Evolutionary conservation across 1,139 yeast species (phyloP).

Genomic region (Saccharomyces uvarum): DNA sequence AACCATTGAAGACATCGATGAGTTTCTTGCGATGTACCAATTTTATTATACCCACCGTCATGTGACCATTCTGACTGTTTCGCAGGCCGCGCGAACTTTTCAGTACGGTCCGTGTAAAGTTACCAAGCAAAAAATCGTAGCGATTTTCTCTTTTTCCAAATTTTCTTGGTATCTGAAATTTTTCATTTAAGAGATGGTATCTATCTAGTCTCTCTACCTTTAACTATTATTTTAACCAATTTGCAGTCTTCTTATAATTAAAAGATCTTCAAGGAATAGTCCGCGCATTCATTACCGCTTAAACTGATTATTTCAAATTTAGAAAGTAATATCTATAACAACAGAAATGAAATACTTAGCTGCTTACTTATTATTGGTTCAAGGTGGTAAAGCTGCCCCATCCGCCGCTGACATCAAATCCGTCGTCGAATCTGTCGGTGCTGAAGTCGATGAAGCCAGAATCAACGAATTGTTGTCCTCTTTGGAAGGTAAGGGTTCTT

Average conservation of each 20-base stretch:
- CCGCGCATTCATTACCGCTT: constrained; percentile 30
- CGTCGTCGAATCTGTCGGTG: constrained; percentile 88
- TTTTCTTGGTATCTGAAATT: constrained; percentile 1
- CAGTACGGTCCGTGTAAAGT: neutral
- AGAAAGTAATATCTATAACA: constrained; percentile 11
- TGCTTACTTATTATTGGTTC: constrained; percentile 80
- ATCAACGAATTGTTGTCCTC: constrained; percentile 77
- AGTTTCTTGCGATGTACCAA: neutral
- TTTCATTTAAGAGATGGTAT: constrained; percentile 3
- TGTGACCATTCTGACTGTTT: neutral
- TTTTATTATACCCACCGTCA: neutral
- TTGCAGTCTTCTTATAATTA: constrained; percentile 2
- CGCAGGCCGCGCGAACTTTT: neutral
- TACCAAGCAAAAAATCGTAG: neutral
- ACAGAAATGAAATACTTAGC: constrained; percentile 83
- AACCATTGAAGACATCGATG: neutral
- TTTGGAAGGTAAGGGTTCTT: constrained; percentile 85
- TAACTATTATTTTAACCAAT: neutral
- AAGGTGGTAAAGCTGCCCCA: constrained; percentile 85
- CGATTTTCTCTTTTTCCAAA: neutral
- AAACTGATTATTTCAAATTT: constrained; percentile 33
- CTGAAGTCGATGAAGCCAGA: constrained; percentile 90
- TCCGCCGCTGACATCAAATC: constrained; percentile 85
- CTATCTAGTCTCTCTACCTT: neutral
- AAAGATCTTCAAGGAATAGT: constrained; percentile 32